Base-by-base conservation (phyloP, 306 rosid species). In the Cicer judaicum region DNA sequence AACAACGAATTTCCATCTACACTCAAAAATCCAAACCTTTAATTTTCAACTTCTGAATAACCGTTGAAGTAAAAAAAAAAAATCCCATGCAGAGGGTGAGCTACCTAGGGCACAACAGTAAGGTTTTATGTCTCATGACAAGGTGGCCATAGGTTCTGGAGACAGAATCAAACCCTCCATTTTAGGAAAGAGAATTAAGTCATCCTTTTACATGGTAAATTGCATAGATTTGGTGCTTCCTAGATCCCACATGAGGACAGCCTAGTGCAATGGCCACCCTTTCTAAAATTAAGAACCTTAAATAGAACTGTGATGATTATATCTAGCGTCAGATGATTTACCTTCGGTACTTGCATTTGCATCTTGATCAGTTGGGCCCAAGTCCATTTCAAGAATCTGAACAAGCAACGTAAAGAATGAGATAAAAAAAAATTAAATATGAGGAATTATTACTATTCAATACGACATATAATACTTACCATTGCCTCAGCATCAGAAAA, bases 321-420 rank as follows among this genome's bases (percentile, higher is more conserved):
- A 60, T 64, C 70, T 52, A 64, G 78, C 10, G 10, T 63, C 12
- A 80, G 77, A 76, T 47, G 69, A 70, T 59, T 85, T 88, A 92
- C 98, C 98, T 90, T 85, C 89, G 75, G 74, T 79, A 40, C 63
- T 80, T 75, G 85, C 65, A 75, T 60, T 46, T 43, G 81, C 34
- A 46, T 90, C 94, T 72, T 87, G 82, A 77, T 85, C 91, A 38
- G 36, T 53, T 44, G 98, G 92, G 80, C 74, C 77, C 76, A 92
- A 87, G 84, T 92, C 98, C 98, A 90, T 92, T 76, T 83, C 91
- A 61, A 92, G 94, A 84, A 92, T 90, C 98, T 92, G 88, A 54
- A 47, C 80, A 80, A n/a, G 73, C 72, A 78, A 64, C 61, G 78
- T 14, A 67, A 64, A 70, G 3, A 69, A 76, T 73, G 65, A 65